Base-by-base conservation (phyloP, 1,284 basidiomycete genomes). In the Puccinia polysora region DNA sequence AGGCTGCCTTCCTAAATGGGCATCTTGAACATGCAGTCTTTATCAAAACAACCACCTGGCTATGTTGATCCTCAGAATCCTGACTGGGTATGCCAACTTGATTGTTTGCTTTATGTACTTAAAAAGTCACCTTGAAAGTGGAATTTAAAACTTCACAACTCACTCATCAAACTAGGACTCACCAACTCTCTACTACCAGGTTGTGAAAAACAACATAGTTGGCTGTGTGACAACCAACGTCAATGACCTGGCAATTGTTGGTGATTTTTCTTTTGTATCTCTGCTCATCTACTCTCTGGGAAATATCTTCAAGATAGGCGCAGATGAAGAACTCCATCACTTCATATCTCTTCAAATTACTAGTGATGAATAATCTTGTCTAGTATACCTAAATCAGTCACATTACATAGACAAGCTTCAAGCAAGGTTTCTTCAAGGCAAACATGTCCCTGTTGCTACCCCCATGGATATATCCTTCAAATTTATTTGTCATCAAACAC, bases 211-310 rank as follows among this genome's bases (percentile, higher is more conserved):
- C 18, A 53, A 53, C 7, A 7, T 53, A 7, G 20, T 53, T 53
- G 50, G 50, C 10, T n/a, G 8, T 53, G 10, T 53, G 10, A 23
- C 50, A 7, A 20, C 10, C 25, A 7, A 53, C 20, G 50, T 53
- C 25, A 28, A 53, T 53, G 50, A 53, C 25, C 50, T 53, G n/a
- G 18, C 50, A 20, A 28, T 53, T 7, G 50, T 53, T 53, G 50
- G 50, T 7, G 28, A 53, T 7, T 12, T 12, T 20, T 20, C 12
- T 20, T 20, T 53, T 20, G 28, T 20, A 28, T 7, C 8, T 10
- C 20, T 20, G 8, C 7, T 53, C 25, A 53, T 53, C 50, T n/a
- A 7, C 25, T 43, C 40, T 43, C 40, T 43, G 8, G 40, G 40
- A 43, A 43, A 43, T 8, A 8, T 8, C 18, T 43, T 43, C 40